These are phyloP conservation scores for Suillus cothurnatus DNA, from an alignment of 768 basidiomycete species.

Conservation along the genomic window DNA sequence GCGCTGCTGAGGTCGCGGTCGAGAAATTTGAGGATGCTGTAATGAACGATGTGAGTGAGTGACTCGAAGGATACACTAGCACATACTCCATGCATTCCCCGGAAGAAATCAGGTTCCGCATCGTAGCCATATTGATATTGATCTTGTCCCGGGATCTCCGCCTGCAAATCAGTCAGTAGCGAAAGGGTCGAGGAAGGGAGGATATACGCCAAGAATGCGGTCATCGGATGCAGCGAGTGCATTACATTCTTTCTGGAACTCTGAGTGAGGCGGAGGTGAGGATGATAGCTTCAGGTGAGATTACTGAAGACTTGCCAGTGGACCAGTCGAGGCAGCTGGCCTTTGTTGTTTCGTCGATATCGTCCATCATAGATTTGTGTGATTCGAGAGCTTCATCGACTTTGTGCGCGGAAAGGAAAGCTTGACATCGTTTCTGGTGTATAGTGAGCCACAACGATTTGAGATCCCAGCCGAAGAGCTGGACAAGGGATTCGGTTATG, in stretches of 20 bases:
- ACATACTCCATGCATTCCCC: too few species aligned
- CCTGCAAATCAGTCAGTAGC: too few species aligned
- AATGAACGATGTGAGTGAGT: too few species aligned
- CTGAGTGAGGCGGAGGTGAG: neutral
- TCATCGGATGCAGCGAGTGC: too few species aligned
- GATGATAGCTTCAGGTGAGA: neutral
- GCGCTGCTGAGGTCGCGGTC: too few species aligned
- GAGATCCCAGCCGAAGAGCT: neutral
- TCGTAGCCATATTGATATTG: too few species aligned
- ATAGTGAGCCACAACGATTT: neutral
- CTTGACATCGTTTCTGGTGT: neutral
- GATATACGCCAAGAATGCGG: too few species aligned
- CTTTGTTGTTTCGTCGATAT: neutral
- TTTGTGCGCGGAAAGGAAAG: neutral
- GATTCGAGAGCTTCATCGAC: neutral
- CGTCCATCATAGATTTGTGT: neutral
- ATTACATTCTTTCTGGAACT: neutral
- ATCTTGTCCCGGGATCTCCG: too few species aligned
- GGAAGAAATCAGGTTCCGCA: too few species aligned
- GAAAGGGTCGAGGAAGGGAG: too few species aligned
- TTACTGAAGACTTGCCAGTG: neutral
- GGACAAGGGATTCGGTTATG: neutral
- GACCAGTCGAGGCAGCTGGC: neutral
- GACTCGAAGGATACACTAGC: too few species aligned
- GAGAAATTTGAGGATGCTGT: too few species aligned